Evolutionary conservation across 2,329 filamentous ascomycete genomes (phyloP).

Genomic region (Geoglossum cookeanum): DNA sequence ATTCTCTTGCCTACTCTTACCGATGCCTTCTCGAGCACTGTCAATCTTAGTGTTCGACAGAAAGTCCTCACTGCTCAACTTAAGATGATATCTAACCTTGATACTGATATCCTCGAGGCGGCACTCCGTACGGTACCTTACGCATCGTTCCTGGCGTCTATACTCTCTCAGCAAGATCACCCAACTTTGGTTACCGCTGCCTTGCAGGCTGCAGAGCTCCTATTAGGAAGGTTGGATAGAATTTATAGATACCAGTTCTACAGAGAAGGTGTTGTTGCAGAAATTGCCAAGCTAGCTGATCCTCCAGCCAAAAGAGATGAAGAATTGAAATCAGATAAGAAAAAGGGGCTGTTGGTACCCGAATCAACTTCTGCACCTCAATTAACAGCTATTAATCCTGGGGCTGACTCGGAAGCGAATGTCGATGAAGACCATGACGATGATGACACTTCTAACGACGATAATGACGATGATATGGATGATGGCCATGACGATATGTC

Average conservation of each 20-base stretch:
- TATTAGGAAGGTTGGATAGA: conserved; percentile 63
- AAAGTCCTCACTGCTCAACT: conserved; percentile 91
- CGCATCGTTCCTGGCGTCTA: conserved; percentile 85
- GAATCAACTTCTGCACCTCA: not conserved
- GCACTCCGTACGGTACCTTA: conserved; percentile 78
- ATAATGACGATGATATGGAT: conserved; percentile 28
- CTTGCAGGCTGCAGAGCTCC: conserved; percentile 72
- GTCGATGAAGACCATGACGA: conserved; percentile 17
- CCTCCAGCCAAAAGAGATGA: conserved; percentile 10
- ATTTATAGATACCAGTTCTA: conserved; percentile 96
- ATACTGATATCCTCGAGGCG: conserved; percentile 65
- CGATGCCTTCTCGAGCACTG: conserved; percentile 92
- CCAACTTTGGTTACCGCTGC: conserved; percentile 69
- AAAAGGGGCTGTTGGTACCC: not conserved
- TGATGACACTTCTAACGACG: conserved; percentile 32
- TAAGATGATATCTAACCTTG: conserved; percentile 95
- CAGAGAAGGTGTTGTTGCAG: conserved; percentile 82
- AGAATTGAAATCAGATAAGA: not conserved
- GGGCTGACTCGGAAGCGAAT: not conserved
- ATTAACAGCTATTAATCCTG: not conserved
- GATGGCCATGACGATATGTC: conserved; percentile 40
- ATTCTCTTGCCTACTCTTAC: conserved; percentile 89
- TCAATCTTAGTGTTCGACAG: conserved; percentile 84
- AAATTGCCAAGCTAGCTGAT: conserved; percentile 65
- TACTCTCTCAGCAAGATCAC: conserved; percentile 89